Percentiles rank a stretch among this genome's conserved stretches.
phyloP scores from a whole-genome alignment of 257 asterid species.

The Primulina huaijiensis region DNA sequence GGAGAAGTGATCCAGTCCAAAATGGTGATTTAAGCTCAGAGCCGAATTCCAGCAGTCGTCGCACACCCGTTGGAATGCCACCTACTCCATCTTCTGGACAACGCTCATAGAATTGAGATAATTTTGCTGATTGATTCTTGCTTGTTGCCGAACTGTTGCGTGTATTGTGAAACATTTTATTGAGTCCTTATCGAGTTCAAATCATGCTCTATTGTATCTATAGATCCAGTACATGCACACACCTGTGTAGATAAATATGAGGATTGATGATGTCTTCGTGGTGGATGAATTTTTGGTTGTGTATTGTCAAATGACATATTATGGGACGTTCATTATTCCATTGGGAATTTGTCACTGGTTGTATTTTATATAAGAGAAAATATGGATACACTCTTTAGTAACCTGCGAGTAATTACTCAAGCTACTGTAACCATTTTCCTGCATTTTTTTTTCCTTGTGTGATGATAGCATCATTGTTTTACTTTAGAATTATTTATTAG shows the following conservation, averaged over 20 bases:
- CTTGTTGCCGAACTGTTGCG: constrained; percentile 50
- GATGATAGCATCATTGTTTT: too few species aligned
- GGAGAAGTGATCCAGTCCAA: constrained; percentile 70
- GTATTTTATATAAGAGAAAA: too few species aligned
- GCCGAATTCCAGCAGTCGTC: constrained; percentile 64
- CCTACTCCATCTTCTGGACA: constrained; percentile 78
- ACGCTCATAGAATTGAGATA: constrained; percentile 56
- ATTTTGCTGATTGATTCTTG: constrained; percentile 35
- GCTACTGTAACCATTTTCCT: neutral
- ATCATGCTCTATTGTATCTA: constrained; percentile 43
- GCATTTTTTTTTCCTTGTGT: too few species aligned
- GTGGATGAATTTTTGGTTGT: too few species aligned
- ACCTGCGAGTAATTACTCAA: constrained; percentile 29
- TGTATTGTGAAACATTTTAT: constrained; percentile 28
- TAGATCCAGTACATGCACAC: constrained; percentile 31
- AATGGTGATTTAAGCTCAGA: constrained; percentile 62
- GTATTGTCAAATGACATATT: too few species aligned
- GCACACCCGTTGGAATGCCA: constrained; percentile 86
- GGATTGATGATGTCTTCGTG: constrained; percentile 27
- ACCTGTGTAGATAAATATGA: constrained; percentile 62
- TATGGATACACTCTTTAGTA: neutral
- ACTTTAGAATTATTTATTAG: too few species aligned
- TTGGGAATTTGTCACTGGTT: too few species aligned
- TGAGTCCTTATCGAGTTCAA: constrained; percentile 40
- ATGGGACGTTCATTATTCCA: too few species aligned